Base-by-base conservation (phyloP, 73 alveolate species). In the Paramecium caudatum region DNA sequence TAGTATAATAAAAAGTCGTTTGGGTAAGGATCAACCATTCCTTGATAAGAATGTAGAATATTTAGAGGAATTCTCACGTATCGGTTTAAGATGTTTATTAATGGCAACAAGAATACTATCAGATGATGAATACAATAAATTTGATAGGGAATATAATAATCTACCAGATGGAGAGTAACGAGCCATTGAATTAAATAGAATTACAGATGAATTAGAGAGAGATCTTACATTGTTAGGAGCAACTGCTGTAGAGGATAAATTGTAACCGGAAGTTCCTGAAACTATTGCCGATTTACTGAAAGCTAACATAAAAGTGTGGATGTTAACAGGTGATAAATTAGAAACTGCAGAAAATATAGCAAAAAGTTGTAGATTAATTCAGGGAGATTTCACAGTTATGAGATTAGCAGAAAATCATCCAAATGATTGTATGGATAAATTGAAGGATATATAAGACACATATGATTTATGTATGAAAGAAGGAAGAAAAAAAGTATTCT, bases 291-390 rank as follows among this genome's bases (percentile, higher is more conserved):
- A 96, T 80, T 68, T 98, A 36, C 41, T 91, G 27, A 50, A 47
- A 15, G 95, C 95, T 46, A 61, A 65, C 9, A 91, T 91, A 15
- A 86, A 92, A 34, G 90, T 90, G 37, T 91, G 95, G 95, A 80
- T 91, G 92, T 82, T 91, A 3, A 98, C 99, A 25, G 99, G 99
- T 0, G 99, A 98, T 92, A 98, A 98, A 91, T 82, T 97, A 49
- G 99, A 98, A 91, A 98, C 99, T 27, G 99, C 99, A 1, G 97
- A 97, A 92, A 98, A 97, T 74, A 97, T 98, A 2, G 99, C 98
- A 23, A 90, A 86, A 50, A 97, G 99, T 46, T 98, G 99, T 93
- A 97, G 94, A 62, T 92, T 98, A 68, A 86, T 97, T 0, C 82
- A 93, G 43, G 87, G 92, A 47, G 97, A 95, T 70, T 94, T 96